Conservation (phyloP, 2,329 filamentous ascomycete genomes). For the Blastomyces silverae region DNA sequence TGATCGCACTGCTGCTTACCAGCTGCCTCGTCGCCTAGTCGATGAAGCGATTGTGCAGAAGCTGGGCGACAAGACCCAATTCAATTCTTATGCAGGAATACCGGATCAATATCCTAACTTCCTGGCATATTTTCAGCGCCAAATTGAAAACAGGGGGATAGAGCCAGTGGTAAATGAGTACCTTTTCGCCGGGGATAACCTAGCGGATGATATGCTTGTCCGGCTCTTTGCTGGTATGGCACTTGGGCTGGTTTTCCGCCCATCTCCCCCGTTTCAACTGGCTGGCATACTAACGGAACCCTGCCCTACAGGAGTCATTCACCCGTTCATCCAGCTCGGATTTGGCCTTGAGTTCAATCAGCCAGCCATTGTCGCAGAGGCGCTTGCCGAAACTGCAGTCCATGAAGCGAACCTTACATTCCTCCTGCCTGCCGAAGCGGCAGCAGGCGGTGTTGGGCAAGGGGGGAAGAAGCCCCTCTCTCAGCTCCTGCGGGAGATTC, state of each 20-base stretch:
- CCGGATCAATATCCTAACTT: constrained; percentile 64
- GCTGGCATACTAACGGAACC: background rate
- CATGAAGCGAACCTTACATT: constrained; percentile 54
- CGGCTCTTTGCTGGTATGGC: constrained; percentile 58
- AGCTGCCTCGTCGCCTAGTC: constrained; percentile 48
- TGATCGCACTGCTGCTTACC: constrained; percentile 59
- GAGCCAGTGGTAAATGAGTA: constrained; percentile 57
- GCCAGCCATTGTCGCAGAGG: constrained; percentile 73
- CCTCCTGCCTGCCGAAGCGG: constrained; percentile 41
- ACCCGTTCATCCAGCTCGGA: constrained; percentile 77
- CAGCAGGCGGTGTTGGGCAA: constrained; percentile 30
- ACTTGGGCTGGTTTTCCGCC: background rate
- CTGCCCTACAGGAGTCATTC: constrained; percentile 53
- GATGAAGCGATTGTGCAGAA: constrained; percentile 49
- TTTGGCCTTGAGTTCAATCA: constrained; percentile 79
- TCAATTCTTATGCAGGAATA: constrained; percentile 56
- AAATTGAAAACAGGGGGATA: constrained; percentile 62
- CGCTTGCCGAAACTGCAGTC: constrained; percentile 66
- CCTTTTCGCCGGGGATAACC: constrained; percentile 59
- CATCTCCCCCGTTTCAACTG: constrained; percentile 10
- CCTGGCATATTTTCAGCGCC: constrained; percentile 65
- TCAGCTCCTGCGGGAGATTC: constrained; percentile 56
- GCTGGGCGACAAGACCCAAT: constrained; percentile 52
- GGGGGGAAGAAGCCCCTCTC: constrained; percentile 42
- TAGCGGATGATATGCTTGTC: constrained; percentile 61